Base-by-base conservation (phyloP, 2,329 filamentous ascomycete species). In the Claviceps spartinae region DNA sequence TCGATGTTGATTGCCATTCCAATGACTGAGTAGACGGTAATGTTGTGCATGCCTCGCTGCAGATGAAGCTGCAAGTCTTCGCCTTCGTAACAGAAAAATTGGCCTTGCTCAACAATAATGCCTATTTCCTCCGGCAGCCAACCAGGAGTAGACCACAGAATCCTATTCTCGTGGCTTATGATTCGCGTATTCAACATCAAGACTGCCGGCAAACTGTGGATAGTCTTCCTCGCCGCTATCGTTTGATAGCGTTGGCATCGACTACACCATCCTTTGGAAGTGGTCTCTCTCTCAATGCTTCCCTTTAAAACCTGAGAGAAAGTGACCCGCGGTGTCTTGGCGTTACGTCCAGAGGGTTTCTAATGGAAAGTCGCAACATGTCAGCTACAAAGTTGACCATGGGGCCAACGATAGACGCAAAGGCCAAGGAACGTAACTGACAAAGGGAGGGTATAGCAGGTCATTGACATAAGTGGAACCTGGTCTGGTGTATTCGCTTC, bases 101-200 rank as follows among this genome's bases (percentile, higher is more conserved):
- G 87, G n/a, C 88, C 88, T 60, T 87, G 81, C 54, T 94, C 87
- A 53, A 95, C 81, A 53, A 95, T 87, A 61, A 98, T 81, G 40
- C 93, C 93, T 60, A 98, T 90, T 65, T 97, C 89, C 62, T 93
- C 86, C 0, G 93, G 93, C 13, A 98, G 73, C 84, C 91, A 98
- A 16, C 87, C 88, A 0, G 88, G 88, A 13, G 83, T 88, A 1
- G 87, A 81, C 94, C 94, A 98, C 16, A 95, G 75, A 54, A 85
- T 78, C 59, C 84, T 83, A 38, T 88, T 81, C 56, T 91, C 86
- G 2, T 82, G 77, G 46, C 72, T 83, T 5, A 77, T 81, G 42
- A 86, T 83, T 11, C 87, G 80, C 0, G 88, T 86, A 63, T 96
- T 96, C 26, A 98, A 76, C 72, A 94, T 85, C 56, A 98, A 67